A percentile compares a stretch with the other conserved stretches of the same genome.
Evolutionary conservation across 495 filamentous ascomycete genomes (phyloP).

Genomic region (Immersiella caudata): DNA sequence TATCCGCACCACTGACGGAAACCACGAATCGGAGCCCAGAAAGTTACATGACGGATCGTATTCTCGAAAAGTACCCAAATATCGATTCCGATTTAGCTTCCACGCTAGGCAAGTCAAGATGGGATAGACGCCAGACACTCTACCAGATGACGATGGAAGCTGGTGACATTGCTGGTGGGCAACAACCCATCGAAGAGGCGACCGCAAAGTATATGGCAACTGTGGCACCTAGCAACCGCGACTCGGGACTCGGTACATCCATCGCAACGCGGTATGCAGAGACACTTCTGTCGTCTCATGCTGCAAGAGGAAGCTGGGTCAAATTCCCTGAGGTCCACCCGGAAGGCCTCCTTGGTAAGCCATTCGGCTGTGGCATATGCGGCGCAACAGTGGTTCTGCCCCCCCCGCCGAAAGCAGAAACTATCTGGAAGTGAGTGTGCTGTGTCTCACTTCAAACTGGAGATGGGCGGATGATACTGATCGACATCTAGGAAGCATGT

Average conservation of each 20-base stretch:
- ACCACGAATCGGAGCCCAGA: neutral
- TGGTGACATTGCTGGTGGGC: too few species aligned
- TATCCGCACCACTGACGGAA: neutral
- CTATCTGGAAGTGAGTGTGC: conserved; percentile 1
- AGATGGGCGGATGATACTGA: neutral
- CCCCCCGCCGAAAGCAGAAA: neutral
- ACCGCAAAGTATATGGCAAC: neutral
- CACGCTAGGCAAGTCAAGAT: conserved; percentile 4
- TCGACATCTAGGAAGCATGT: conserved; percentile 5
- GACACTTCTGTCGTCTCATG: conserved; percentile 6
- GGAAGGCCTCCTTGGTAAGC: neutral
- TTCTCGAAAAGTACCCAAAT: neutral
- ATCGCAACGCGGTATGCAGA: conserved; percentile 13
- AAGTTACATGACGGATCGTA: neutral
- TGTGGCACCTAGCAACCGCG: conserved; percentile 4
- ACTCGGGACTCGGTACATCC: conserved; percentile 11
- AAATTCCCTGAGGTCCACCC: neutral
- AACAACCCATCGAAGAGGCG: neutral
- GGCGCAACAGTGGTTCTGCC: neutral
- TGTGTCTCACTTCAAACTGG: neutral
- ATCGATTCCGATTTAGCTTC: neutral
- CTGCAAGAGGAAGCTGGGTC: neutral
- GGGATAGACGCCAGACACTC: neutral
- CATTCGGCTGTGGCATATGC: neutral
- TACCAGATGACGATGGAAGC: neutral